Evolutionary conservation across 176 grass and related monocot genomes (phyloP), one percentile per base, ranked within the genome.

Genomic region (Ensete glaucum): DNA sequence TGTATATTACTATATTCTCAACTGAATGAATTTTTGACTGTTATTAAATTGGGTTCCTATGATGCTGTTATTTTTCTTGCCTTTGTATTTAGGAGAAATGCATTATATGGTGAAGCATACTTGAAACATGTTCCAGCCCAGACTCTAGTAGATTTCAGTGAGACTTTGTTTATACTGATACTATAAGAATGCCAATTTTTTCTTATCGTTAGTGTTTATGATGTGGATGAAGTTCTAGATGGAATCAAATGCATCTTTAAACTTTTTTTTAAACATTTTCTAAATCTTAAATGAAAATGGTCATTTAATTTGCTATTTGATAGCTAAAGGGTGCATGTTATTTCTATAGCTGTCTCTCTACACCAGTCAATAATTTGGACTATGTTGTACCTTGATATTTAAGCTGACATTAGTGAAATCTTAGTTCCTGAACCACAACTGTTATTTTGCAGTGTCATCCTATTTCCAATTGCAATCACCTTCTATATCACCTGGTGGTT

Each of bases 401-500:
- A 5, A 16, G 17, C 11, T 69, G 8, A 34, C 14, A n/a, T 65
- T 7, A 22, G 14, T 78, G 52, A 52, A 53, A 13, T 19, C 0
- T 29, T 67, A 16, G 1, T 78, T 78, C 50, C 20, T 52, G 16
- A 14, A 12, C 43, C 11, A 58, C 29, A 7, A 24, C 62, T 79
- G 2, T 71, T 69, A 43, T 16, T 48, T 70, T 79, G 77, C 77
- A 79, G 66, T 59, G 65, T 79, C 2, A 79, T 79, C 77, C 19
- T 79, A 25, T 71, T 79, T 71, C 77, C 77, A 21, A 79, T 79
- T 50, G 77, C 77, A 15, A 79, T 79, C 52, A 79, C 77, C 53
- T 79, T 79, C 77, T 79, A 79, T 48, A 60, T 79, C 77, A 79
- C 77, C 10, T 79, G 77, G 77, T 79, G 77, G 77, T 79, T 79